Conservation (phyloP, 2,329 filamentous ascomycete genomes). For the Trichophyton verrucosum region DNA sequence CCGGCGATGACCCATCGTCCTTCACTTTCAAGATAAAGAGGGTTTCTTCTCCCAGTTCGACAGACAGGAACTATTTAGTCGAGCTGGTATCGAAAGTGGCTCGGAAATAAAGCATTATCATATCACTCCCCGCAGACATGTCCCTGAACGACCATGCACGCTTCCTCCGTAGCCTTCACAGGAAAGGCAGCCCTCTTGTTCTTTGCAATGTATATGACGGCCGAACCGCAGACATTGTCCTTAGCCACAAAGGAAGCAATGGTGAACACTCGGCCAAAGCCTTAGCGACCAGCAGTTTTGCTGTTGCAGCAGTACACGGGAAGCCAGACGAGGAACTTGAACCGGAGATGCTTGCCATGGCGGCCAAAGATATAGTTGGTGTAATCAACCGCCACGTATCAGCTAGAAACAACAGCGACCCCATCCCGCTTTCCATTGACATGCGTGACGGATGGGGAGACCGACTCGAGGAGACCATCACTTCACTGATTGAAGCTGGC, state of each 20-base stretch:
- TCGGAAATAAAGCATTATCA: background rate
- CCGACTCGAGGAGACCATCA: slow-evolving; percentile 32
- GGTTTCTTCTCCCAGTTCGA: background rate
- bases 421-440: slow-evolving; percentile 40
- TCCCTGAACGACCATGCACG: slow-evolving; percentile 14
- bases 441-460: slow-evolving; percentile 46
- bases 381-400: slow-evolving; percentile 22
- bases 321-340: slow-evolving; percentile 37
- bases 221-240: slow-evolving; percentile 35
- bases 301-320: slow-evolving; percentile 34
- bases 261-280: slow-evolving; percentile 23
- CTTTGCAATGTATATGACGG: slow-evolving; percentile 46
- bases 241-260: slow-evolving; percentile 16
- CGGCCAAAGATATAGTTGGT: slow-evolving; percentile 32
- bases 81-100: too few relatives aligned
- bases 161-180: slow-evolving; percentile 35
- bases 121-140: background rate
- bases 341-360: slow-evolving; percentile 38
- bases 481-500: slow-evolving; percentile 33
- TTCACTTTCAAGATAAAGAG: background rate
- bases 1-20: background rate
- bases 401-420: background rate
- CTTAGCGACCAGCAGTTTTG: slow-evolving; percentile 37
- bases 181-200: slow-evolving; percentile 39
- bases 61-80: background rate